Percentiles rank a stretch among this genome's conserved stretches.
Conservation (phyloP, 179 eudicot genomes). For the Drosera spatulata region DNA sequence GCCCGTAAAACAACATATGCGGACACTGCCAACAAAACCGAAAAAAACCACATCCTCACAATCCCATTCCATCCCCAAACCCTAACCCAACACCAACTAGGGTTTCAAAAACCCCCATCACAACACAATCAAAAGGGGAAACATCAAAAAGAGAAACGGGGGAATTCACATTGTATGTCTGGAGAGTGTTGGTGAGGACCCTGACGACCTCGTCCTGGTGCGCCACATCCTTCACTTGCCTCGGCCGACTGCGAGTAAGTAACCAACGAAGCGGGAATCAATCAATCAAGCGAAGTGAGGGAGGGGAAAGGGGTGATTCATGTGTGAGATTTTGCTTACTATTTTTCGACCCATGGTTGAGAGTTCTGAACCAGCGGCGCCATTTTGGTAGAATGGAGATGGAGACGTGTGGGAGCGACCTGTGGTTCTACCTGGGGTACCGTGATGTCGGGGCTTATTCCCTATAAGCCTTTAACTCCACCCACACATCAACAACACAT, state of each 20-base stretch:
- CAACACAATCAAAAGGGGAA: neutral
- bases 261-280: neutral
- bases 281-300: neutral
- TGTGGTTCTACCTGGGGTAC: too few relatives aligned
- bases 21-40: conserved; percentile 42
- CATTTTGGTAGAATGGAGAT: conserved; percentile 18
- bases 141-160: neutral
- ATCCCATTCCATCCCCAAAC: too few relatives aligned
- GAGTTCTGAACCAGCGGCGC: conserved; percentile 73
- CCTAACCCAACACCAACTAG: neutral
- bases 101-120: neutral
- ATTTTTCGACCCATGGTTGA: conserved; percentile 97
- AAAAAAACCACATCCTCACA: neutral
- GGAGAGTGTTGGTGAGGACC: conserved; percentile 87
- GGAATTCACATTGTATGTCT: conserved; percentile 53
- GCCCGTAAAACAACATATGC: conserved; percentile 92
- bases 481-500: too few relatives aligned
- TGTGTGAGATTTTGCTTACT: conserved; percentile 19
- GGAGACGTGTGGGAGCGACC: too few relatives aligned
- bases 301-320: neutral
- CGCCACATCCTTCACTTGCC: conserved; percentile 91
- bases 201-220: conserved; percentile 92
- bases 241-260: conserved; percentile 49
- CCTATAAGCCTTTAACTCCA: neutral
- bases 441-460: neutral